phyloP scores from a whole-genome alignment of 2,329 filamentous ascomycete species.

The Stachybotrys chartarum region DNA sequence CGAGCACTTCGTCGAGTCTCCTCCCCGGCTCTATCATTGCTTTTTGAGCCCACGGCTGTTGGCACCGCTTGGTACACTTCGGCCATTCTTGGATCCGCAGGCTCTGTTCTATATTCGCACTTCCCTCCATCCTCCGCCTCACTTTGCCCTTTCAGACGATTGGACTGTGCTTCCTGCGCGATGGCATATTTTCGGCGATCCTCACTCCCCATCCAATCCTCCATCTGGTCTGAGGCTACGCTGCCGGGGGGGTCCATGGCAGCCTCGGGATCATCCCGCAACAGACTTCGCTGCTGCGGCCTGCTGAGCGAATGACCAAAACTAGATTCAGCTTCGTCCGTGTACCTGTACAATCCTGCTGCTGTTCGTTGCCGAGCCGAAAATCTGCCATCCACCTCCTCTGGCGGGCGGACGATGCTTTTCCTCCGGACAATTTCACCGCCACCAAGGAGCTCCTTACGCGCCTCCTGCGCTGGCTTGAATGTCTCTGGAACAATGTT shows the following conservation, averaged over 20 bases:
- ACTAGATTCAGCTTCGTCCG: conserved; percentile 46
- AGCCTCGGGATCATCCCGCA: conserved; percentile 19
- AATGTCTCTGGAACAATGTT: conserved; percentile 88
- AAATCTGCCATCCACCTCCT: conserved; percentile 72
- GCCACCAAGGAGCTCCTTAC: conserved; percentile 21
- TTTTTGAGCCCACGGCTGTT: background rate
- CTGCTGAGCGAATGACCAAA: conserved; percentile 11
- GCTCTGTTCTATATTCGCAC: background rate
- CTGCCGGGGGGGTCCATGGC: conserved; percentile 30
- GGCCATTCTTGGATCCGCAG: background rate
- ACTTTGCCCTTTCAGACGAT: conserved; percentile 5
- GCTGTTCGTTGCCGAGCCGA: conserved; percentile 60
- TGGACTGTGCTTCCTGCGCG: conserved; percentile 50
- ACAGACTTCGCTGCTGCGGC: background rate
- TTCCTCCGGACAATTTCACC: conserved; percentile 36
- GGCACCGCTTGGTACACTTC: background rate
- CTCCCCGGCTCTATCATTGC: background rate
- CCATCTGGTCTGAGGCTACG: conserved; percentile 37
- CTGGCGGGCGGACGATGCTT: conserved; percentile 64
- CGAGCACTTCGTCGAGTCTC: background rate
- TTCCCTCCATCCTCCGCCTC: background rate
- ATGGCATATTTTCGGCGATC: conserved; percentile 68
- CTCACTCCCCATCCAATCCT: conserved; percentile 72
- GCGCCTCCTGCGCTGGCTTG: conserved; percentile 49
- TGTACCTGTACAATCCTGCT: conserved; percentile 62